These are phyloP conservation scores for Hypoxylon lenormandii DNA, from an alignment of 495 filamentous ascomycete species.

Conservation along the genomic window DNA sequence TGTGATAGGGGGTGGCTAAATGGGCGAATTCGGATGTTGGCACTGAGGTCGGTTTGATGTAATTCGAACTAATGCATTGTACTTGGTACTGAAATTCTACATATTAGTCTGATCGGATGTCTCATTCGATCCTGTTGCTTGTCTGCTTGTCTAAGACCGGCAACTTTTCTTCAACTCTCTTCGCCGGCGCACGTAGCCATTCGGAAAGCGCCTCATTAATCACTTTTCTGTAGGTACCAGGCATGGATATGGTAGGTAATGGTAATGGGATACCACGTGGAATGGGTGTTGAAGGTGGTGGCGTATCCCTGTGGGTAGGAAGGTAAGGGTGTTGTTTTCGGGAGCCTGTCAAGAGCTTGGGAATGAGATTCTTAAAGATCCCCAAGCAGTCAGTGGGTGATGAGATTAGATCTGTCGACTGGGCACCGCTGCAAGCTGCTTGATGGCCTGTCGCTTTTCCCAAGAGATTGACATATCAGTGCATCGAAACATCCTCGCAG, in stretches of 20 bases:
- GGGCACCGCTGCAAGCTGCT: constrained; percentile 44
- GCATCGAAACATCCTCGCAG: constrained; percentile 40
- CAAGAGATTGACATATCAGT: constrained; percentile 37
- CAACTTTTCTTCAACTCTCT: neutral
- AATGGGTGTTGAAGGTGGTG: constrained; percentile 25
- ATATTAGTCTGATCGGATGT: constrained; percentile 3
- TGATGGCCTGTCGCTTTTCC: constrained; percentile 31
- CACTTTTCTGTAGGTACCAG: neutral
- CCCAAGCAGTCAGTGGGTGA: constrained; percentile 24
- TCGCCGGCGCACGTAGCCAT: neutral
- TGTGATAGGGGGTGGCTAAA: constrained; percentile 23
- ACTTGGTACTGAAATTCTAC: constrained; percentile 1
- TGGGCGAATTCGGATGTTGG: constrained; percentile 5
- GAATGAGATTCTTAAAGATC: constrained; percentile 31
- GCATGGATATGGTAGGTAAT: constrained; percentile 9
- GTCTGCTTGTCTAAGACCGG: neutral
- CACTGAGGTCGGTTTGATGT: constrained; percentile 16
- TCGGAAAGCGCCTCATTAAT: neutral
- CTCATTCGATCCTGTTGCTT: neutral
- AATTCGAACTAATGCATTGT: neutral
- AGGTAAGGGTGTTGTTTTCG: constrained; percentile 26
- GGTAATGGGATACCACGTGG: constrained; percentile 30
- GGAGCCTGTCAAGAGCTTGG: constrained; percentile 26
- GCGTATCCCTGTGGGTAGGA: constrained; percentile 36
- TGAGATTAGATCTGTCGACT: constrained; percentile 47